These are phyloP conservation scores for Torulaspora indica DNA, from an alignment of 805 yeast species.

Conservation along the genomic window DNA sequence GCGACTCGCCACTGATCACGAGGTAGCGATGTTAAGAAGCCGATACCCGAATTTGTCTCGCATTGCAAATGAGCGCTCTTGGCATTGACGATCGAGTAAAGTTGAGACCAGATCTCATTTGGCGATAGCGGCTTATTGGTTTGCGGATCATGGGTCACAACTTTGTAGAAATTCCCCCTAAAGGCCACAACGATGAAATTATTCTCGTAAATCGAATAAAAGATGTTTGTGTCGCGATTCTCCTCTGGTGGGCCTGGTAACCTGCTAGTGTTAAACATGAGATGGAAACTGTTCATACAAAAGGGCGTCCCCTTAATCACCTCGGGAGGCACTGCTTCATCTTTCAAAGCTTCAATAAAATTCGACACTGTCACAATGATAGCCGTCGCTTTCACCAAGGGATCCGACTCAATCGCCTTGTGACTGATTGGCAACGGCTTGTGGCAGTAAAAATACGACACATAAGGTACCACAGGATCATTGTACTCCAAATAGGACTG, in stretches of 20 bases:
- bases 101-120: slow-evolving; percentile 51
- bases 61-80: slow-evolving; percentile 25
- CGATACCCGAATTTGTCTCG: slow-evolving; percentile 48
- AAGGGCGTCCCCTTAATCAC: slow-evolving; percentile 70
- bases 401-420: slow-evolving; percentile 52
- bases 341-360: slow-evolving; percentile 62
- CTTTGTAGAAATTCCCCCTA: slow-evolving; percentile 76
- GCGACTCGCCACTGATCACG: slow-evolving; percentile 74
- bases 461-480: slow-evolving; percentile 93
- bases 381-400: slow-evolving; percentile 70
- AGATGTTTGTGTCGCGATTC: slow-evolving; percentile 57
- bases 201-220: slow-evolving; percentile 45
- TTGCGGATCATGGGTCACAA: slow-evolving; percentile 49
- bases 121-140: slow-evolving; percentile 43
- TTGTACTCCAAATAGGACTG: slow-evolving; percentile 86
- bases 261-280: slow-evolving; percentile 87
- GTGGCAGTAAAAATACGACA: slow-evolving; percentile 84
- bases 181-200: slow-evolving; percentile 67
- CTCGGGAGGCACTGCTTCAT: slow-evolving; percentile 76
- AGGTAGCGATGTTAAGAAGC: slow-evolving; percentile 75
- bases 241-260: slow-evolving; percentile 49
- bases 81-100: slow-evolving; percentile 48
- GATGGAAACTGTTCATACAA: slow-evolving; percentile 89
- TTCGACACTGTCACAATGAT: slow-evolving; percentile 61
- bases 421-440: slow-evolving; percentile 49